A percentile compares a stretch with the other conserved stretches of the same genome.
Conservation (phyloP, 768 basidiomycete genomes). For the Mycena rosella region DNA sequence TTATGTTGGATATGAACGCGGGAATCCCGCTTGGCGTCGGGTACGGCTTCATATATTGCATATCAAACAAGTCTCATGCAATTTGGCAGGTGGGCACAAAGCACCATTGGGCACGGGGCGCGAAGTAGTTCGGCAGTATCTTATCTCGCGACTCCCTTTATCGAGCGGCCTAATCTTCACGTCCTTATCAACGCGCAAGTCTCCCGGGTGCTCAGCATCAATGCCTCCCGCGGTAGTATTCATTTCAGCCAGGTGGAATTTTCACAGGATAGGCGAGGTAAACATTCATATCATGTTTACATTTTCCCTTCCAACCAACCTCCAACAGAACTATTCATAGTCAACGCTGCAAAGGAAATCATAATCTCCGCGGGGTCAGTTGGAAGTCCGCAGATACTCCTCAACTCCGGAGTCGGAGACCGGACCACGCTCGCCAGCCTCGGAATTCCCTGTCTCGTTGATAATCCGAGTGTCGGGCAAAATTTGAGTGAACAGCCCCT, state of each 20-base stretch:
- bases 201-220: conserved; percentile 30
- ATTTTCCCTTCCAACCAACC: neutral
- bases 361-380: conserved; percentile 50
- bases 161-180: conserved; percentile 46
- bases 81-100: conserved; percentile 44
- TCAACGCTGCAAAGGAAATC: conserved; percentile 46
- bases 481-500: conserved; percentile 45
- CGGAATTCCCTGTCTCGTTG: conserved; percentile 35
- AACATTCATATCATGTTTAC: neutral
- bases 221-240: neutral
- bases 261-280: conserved; percentile 34
- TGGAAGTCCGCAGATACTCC: conserved; percentile 45
- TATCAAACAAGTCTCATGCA: neutral
- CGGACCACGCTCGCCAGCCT: conserved; percentile 26
- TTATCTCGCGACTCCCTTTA: conserved; percentile 42
- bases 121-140: conserved; percentile 51
- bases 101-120: conserved; percentile 41
- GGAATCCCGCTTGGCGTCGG: conserved; percentile 47
- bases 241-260: conserved; percentile 40
- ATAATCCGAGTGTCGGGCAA: conserved; percentile 45
- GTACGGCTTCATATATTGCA: conserved; percentile 20
- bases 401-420: conserved; percentile 49
- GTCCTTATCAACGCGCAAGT: conserved; percentile 45
- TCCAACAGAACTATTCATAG: conserved; percentile 22
- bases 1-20: conserved; percentile 45